These are phyloP conservation scores for Saccharomycopsis sp. DNA, from an alignment of 805 yeast genomes.

Conservation along the genomic window DNA sequence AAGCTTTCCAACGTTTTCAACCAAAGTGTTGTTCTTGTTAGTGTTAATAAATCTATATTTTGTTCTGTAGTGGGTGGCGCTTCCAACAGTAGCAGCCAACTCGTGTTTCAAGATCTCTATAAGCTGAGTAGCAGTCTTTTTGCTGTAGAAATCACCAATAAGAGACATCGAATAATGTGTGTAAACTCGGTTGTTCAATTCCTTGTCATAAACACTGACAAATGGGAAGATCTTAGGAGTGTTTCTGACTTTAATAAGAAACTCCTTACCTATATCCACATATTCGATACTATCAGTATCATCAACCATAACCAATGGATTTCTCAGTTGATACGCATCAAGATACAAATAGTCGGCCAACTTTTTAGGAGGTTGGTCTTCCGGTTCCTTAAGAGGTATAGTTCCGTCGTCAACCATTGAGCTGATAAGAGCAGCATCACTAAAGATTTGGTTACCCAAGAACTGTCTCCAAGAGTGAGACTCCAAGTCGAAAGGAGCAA, in stretches of 20 bases:
- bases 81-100: background rate
- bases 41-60: slow-evolving; percentile 36
- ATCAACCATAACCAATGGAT: slow-evolving; percentile 47
- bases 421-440: slow-evolving; percentile 39
- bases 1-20: slow-evolving; percentile 24
- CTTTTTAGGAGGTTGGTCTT: slow-evolving; percentile 26
- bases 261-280: slow-evolving; percentile 4
- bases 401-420: slow-evolving; percentile 25
- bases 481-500: slow-evolving; percentile 41
- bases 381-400: slow-evolving; percentile 24
- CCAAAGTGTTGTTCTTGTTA: slow-evolving; percentile 20
- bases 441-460: slow-evolving; percentile 44
- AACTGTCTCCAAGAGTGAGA: slow-evolving; percentile 43
- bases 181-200: slow-evolving; percentile 25
- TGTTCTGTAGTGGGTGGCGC: slow-evolving; percentile 28
- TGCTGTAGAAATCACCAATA: slow-evolving; percentile 48
- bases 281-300: slow-evolving; percentile 30
- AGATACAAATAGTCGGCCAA: slow-evolving; percentile 39
- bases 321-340: slow-evolving; percentile 39
- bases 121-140: slow-evolving; percentile 39
- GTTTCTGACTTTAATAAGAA: background rate
- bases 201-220: slow-evolving; percentile 16
- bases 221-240: slow-evolving; percentile 8
- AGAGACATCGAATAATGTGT: slow-evolving; percentile 33
- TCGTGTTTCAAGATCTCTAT: slow-evolving; percentile 28